Base-by-base conservation (phyloP, 75 land plant genomes). In the Adiantum capillusveneris region DNA sequence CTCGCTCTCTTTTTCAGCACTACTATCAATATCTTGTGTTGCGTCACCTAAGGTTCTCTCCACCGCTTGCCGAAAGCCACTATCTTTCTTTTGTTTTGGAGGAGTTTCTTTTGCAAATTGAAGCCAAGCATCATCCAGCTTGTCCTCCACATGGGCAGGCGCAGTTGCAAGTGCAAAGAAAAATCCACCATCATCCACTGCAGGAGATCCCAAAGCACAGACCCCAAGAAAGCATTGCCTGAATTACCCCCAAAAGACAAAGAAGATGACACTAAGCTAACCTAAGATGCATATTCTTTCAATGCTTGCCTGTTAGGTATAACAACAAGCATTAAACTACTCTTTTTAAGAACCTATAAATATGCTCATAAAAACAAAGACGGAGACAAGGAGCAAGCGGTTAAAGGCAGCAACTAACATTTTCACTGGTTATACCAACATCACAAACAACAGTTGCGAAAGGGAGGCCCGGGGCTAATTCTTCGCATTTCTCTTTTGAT, bases 151-250 rank as follows among this genome's bases (percentile, higher is more conserved):
- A 62, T 95, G 99, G 22, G 99, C 99, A 18, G 99, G 99, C 18
- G 99, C 99, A 18, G 99, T 95, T 24, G 99, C 99, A 53, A 95
- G 65, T 21, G 93, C 99, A 45, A 95, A 95, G 72, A 95, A 95
- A 77, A 94, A 94, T 53, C 74, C 78, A 25, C 80, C 59, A 29
- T 82, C 92, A 37, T 76, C 88, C 1, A 74, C 88, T 75, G 62
- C 66, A 56, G 49, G 11, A 66, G 62, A 14, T 3, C 28, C 43
- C 31, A 42, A 24, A 56, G 1, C 17, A 28, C 3, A 52, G 21
- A 22, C 39, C 27, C 27, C 36, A 55, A 50, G 13, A 51, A 63
- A 18, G 27, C 13, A 14, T 30, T 45, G 21, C 61, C 42, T 29
- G 30, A 25, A 29, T 34, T 36, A 42, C 53, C 29, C 7, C 36